Percentiles rank a stretch among this genome's conserved stretches.
phyloP scores from a whole-genome alignment of 106 monocot genomes.

The Gastrodia elata region DNA sequence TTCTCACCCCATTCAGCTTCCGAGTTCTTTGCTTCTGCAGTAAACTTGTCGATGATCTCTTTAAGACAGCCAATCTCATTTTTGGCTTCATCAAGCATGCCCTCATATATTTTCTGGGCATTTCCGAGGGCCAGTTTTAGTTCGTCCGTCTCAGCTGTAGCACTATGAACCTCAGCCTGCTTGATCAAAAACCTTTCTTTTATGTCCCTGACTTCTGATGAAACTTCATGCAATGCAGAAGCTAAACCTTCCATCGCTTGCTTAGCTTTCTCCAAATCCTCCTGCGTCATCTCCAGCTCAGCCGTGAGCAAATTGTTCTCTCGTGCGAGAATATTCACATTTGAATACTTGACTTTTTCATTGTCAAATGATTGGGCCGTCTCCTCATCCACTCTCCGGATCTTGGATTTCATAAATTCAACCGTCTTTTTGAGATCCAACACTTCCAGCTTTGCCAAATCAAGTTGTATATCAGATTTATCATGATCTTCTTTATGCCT shows the following conservation, averaged over 20 bases:
- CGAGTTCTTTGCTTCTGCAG: conserved; percentile 29
- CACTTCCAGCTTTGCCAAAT: conserved; percentile 24
- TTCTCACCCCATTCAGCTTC: conserved; percentile 38
- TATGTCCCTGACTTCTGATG: conserved; percentile 36
- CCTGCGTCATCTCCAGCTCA: conserved; percentile 24
- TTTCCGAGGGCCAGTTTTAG: conserved; percentile 31
- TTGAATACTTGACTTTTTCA: conserved; percentile 15
- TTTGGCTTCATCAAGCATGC: conserved; percentile 46
- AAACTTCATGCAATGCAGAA: conserved; percentile 48
- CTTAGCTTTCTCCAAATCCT: conserved; percentile 35
- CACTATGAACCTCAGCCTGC: conserved; percentile 35
- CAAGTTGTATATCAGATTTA: conserved; percentile 18
- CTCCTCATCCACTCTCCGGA: conserved; percentile 5
- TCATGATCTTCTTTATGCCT: conserved; percentile 22
- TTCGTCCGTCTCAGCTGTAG: conserved; percentile 20
- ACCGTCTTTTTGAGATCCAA: conserved; percentile 19
- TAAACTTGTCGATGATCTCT: conserved; percentile 24
- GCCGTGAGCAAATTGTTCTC: conserved; percentile 24
- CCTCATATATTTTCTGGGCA: conserved; percentile 29
- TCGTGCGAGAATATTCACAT: conserved; percentile 15
- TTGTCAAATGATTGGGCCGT: conserved; percentile 6
- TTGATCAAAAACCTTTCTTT: conserved; percentile 40
- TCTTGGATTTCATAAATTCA: conserved; percentile 19
- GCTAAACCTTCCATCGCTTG: conserved; percentile 51
- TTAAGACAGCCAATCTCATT: conserved; percentile 42